A percentile compares a stretch with the other conserved stretches of the same genome.
Conservation (phyloP, 2,329 filamentous ascomycete species). For the Beauveria sp. region DNA sequence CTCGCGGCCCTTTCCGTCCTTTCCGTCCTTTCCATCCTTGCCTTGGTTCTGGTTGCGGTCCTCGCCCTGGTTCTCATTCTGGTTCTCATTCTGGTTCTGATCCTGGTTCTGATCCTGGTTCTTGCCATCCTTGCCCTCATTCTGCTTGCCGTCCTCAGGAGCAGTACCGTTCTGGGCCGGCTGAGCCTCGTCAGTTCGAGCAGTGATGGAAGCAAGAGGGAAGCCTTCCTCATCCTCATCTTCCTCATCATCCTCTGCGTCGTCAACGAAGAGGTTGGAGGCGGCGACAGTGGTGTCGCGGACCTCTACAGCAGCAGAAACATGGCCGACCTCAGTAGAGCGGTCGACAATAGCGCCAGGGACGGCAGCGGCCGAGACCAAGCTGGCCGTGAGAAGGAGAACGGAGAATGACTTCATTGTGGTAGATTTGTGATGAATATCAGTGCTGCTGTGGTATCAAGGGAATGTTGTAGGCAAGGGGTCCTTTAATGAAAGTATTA, state of each 20-base stretch:
- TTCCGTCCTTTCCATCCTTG: neutral
- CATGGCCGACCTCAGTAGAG: slow-evolving; percentile 2
- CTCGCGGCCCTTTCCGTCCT: neutral
- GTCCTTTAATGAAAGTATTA: slow-evolving; percentile 10
- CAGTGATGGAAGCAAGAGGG: neutral
- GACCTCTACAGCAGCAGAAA: slow-evolving; percentile 3
- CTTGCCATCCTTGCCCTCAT: neutral
- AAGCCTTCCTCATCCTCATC: slow-evolving; percentile 7
- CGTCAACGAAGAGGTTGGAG: neutral
- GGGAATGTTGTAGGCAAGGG: slow-evolving; percentile 1
- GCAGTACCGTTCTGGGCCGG: neutral
- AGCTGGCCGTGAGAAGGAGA: slow-evolving; percentile 22
- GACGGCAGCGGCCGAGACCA: slow-evolving; percentile 23
- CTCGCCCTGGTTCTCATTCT: neutral
- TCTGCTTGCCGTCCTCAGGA: neutral
- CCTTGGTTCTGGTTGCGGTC: neutral
- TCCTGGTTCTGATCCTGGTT: neutral
- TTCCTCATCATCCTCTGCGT: slow-evolving; percentile 2
- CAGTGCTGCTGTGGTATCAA: slow-evolving; percentile 8
- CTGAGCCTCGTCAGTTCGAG: neutral
- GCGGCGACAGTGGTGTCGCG: neutral
- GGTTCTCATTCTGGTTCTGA: neutral
- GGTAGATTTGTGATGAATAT: neutral
- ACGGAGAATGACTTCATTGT: slow-evolving; percentile 23
- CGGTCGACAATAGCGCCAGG: slow-evolving; percentile 14